phyloP scores from a whole-genome alignment of 805 yeast species.

The Ascoidea asiatica region DNA sequence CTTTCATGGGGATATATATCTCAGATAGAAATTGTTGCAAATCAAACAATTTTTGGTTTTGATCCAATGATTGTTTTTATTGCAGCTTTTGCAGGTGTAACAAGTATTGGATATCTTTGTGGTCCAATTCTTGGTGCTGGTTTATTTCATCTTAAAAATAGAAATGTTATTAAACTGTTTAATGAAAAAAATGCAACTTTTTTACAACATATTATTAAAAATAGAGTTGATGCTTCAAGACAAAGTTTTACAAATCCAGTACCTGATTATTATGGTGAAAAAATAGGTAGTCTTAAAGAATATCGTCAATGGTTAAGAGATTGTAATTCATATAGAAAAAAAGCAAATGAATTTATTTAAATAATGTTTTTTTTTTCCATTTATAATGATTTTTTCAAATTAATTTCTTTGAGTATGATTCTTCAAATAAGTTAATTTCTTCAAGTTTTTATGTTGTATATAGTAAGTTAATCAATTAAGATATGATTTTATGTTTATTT shows the following conservation, averaged over 20 bases:
- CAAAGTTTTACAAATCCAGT: slow-evolving; percentile 90
- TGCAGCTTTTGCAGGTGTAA: slow-evolving; percentile 59
- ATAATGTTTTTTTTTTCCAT: too few species aligned
- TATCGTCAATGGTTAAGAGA: slow-evolving; percentile 96
- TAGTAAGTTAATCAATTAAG: too few species aligned
- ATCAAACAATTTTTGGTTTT: slow-evolving; percentile 73
- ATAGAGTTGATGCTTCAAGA: slow-evolving; percentile 85
- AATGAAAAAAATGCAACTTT: slow-evolving; percentile 58
- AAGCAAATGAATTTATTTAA: slow-evolving; percentile 60
- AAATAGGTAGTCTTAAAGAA: slow-evolving; percentile 71
- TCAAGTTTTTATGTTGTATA: too few species aligned
- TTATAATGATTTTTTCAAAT: too few species aligned
- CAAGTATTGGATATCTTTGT: slow-evolving; percentile 62
- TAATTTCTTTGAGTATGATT: too few species aligned
- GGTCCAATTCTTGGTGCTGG: slow-evolving; percentile 77
- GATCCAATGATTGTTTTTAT: slow-evolving; percentile 79
- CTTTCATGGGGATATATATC: slow-evolving; percentile 67
- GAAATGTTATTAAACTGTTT: slow-evolving; percentile 31
- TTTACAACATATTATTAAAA: slow-evolving; percentile 54
- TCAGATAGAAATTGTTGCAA: slow-evolving; percentile 75
- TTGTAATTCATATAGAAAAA: slow-evolving; percentile 79
- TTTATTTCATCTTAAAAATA: slow-evolving; percentile 45
- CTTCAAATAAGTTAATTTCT: too few species aligned
- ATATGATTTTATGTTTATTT: too few species aligned
- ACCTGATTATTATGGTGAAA: slow-evolving; percentile 98